phyloP scores from a whole-genome alignment of 1,139 yeast species.

The Saccharomyces uvarum region DNA sequence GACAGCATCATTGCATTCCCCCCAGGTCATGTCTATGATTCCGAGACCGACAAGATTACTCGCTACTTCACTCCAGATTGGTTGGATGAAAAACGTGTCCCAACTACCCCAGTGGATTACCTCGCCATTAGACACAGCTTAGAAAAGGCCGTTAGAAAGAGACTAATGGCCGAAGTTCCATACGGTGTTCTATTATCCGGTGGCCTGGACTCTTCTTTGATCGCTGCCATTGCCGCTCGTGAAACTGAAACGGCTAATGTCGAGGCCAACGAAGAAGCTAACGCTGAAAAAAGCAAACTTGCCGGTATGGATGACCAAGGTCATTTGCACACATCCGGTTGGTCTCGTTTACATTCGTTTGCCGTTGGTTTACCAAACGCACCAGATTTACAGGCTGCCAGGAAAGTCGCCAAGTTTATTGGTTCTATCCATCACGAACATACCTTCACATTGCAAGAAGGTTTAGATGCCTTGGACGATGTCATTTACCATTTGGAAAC shows the following conservation, averaged over 20 bases:
- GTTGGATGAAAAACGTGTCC: conserved; percentile 78
- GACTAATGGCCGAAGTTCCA: conserved; percentile 98
- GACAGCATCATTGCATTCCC: conserved; percentile 91
- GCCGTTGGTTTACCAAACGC: conserved; percentile 97
- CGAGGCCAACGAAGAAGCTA: conserved; percentile 39
- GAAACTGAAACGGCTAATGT: conserved; percentile 78
- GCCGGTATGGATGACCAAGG: conserved; percentile 92
- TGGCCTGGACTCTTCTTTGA: conserved; percentile 91
- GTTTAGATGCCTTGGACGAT: conserved; percentile 89
- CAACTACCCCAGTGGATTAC: conserved; percentile 68
- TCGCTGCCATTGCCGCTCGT: conserved; percentile 94
- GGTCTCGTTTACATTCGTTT: conserved; percentile 86
- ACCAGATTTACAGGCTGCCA: conserved; percentile 94
- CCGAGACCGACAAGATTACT: conserved; percentile 73
- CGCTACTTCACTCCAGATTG: conserved; percentile 88
- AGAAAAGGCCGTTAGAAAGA: conserved; percentile 94
- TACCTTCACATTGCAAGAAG: conserved; percentile 92
- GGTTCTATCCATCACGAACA: conserved; percentile 97
- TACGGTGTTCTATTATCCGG: conserved; percentile 95
- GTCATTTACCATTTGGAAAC: conserved; percentile 95
- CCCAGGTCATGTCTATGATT: conserved; percentile 96
- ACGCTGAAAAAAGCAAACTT: conserved; percentile 45
- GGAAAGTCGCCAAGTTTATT: conserved; percentile 89
- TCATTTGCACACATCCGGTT: conserved; percentile 67
- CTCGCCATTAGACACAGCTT: conserved; percentile 65